Evolutionary conservation across 1,284 basidiomycete genomes (phyloP).

Genomic region (Sparassis latifolia): DNA sequence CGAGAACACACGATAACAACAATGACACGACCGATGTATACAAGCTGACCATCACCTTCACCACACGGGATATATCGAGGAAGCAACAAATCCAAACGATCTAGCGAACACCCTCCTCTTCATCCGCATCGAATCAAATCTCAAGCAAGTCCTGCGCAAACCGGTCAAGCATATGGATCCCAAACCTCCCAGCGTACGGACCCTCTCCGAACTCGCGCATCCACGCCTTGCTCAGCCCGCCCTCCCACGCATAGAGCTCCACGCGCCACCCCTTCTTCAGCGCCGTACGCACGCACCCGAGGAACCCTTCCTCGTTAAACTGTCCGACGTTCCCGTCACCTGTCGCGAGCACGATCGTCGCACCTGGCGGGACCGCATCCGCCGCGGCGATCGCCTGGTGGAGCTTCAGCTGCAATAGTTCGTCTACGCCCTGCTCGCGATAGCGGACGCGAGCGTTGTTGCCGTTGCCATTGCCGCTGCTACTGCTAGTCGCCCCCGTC

Average conservation of each 20-base stretch:
- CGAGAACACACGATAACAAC: no score
- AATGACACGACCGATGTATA: no score
- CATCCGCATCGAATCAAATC: slow-evolving; percentile 6
- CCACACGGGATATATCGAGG: no score
- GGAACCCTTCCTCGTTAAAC: slow-evolving; percentile 84
- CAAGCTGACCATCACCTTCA: no score
- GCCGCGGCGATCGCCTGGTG: slow-evolving; percentile 73
- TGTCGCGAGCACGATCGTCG: slow-evolving; percentile 82
- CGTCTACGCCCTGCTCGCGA: slow-evolving; percentile 84
- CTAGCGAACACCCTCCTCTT: no score
- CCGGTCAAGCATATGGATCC: slow-evolving; percentile 24
- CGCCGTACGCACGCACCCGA: slow-evolving; percentile 77
- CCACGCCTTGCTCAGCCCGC: slow-evolving; percentile 70
- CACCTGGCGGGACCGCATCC: slow-evolving; percentile 51
- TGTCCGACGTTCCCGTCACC: slow-evolving; percentile 86
- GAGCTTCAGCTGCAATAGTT: slow-evolving; percentile 81
- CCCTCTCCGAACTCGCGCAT: slow-evolving; percentile 55
- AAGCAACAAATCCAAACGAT: no score
- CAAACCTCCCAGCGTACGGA: slow-evolving; percentile 22
- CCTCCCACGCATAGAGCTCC: slow-evolving; percentile 83
- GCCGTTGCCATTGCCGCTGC: slow-evolving; percentile 11
- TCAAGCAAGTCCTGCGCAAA: slow-evolving; percentile 28
- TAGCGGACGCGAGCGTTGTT: slow-evolving; percentile 38
- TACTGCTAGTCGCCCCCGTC: slow-evolving; percentile 19
- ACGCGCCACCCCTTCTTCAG: slow-evolving; percentile 83